These are phyloP conservation scores for Leishmania gerbilli DNA, from an alignment of 208 protist genomes.

Conservation along the genomic window DNA sequence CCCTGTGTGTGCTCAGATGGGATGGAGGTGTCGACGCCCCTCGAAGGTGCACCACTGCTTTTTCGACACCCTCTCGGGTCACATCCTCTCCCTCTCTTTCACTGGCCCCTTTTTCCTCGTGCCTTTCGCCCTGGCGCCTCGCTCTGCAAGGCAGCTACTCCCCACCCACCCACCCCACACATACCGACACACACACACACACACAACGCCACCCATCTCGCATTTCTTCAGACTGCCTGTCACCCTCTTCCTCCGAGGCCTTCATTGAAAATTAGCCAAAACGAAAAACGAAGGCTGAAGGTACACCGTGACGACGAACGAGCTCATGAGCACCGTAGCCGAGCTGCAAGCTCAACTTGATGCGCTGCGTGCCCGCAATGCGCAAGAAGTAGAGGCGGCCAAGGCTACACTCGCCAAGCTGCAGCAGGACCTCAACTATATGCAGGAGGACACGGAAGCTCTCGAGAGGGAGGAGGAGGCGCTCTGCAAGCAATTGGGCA, in stretches of 20 bases:
- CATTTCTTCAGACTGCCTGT: neutral
- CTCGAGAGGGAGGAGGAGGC: conserved; percentile 35
- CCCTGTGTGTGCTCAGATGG: neutral
- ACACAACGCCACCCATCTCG: neutral
- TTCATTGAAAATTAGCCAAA: neutral
- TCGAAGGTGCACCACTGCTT: neutral
- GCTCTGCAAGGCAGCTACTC: neutral
- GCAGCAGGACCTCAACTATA: conserved; percentile 39
- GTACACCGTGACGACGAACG: neutral
- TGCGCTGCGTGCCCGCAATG: conserved; percentile 30
- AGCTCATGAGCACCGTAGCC: conserved; percentile 32
- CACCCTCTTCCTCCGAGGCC: neutral
- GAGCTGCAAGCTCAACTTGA: conserved; percentile 46
- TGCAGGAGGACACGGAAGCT: conserved; percentile 34
- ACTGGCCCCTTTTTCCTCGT: neutral
- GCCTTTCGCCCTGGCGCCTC: neutral
- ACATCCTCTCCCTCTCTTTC: neutral
- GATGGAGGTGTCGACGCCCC: neutral
- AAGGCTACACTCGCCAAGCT: conserved; percentile 35
- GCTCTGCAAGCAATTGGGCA: conserved; percentile 36
- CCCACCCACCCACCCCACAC: neutral
- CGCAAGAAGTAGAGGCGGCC: conserved; percentile 37
- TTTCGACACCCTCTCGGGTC: neutral
- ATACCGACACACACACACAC: neutral
- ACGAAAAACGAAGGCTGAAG: neutral